These are phyloP conservation scores for Apiospora hydei DNA, from an alignment of 2,329 filamentous ascomycete species.

Conservation along the genomic window DNA sequence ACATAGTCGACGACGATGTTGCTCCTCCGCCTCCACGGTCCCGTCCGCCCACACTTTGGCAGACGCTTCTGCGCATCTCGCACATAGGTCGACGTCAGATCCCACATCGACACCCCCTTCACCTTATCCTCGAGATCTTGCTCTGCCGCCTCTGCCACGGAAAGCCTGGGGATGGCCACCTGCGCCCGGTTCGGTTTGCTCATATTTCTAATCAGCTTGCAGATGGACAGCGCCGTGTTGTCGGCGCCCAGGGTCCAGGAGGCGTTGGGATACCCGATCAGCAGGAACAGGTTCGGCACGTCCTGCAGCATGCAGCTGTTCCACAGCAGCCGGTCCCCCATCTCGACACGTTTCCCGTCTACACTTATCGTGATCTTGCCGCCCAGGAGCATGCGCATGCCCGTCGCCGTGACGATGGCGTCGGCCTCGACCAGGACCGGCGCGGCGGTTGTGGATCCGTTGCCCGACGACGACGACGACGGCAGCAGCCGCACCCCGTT, in stretches of 20 bases:
- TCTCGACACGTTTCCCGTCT: constrained; percentile 54
- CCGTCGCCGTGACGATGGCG: constrained; percentile 71
- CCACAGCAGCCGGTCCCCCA: constrained; percentile 60
- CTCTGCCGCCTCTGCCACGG: too few relatives aligned
- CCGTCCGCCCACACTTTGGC: too few relatives aligned
- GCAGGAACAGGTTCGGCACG: constrained; percentile 65
- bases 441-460: not conserved
- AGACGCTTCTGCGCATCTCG: too few relatives aligned
- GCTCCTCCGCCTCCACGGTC: too few relatives aligned
- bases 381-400: constrained; percentile 62
- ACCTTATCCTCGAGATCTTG: too few relatives aligned
- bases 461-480: too few relatives aligned
- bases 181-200: too few relatives aligned
- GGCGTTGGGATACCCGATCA: constrained; percentile 66
- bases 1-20: too few relatives aligned
- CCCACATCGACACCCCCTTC: too few relatives aligned
- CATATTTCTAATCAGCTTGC: too few relatives aligned
- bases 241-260: constrained; percentile 71
- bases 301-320: constrained; percentile 67
- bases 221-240: constrained; percentile 46
- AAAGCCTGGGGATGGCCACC: too few relatives aligned
- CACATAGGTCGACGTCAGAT: too few relatives aligned
- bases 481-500: constrained; percentile 49
- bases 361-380: constrained; percentile 59
- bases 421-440: constrained; percentile 57